These are phyloP conservation scores for Erysimum cheiranthoides DNA, from an alignment of 345 rosid species.

Conservation along the genomic window DNA sequence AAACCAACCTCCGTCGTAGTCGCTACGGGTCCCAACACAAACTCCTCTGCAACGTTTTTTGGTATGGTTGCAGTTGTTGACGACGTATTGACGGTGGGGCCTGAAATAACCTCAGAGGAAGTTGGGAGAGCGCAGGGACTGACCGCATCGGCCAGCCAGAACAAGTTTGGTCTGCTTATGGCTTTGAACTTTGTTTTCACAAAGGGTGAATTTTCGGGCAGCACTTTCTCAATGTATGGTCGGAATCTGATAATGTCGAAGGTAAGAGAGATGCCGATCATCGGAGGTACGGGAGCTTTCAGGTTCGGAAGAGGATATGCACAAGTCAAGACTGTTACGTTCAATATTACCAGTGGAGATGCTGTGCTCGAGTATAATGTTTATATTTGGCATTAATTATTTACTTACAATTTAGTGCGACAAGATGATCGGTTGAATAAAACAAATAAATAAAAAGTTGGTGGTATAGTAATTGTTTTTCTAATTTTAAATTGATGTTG, in stretches of 20 bases:
- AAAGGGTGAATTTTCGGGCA: conserved; percentile 56
- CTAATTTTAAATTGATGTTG: too few species aligned
- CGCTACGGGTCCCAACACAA: background rate
- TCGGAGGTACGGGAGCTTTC: conserved; percentile 62
- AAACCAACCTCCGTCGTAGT: background rate
- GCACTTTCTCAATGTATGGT: conserved; percentile 54
- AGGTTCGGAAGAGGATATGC: conserved; percentile 62
- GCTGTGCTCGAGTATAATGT: too few species aligned
- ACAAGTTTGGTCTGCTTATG: conserved; percentile 48
- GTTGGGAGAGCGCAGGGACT: conserved; percentile 66
- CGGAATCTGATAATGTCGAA: conserved; percentile 35
- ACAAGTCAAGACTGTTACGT: conserved; percentile 38
- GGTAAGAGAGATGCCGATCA: conserved; percentile 60
- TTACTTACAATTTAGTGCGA: too few species aligned
- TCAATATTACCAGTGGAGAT: conserved; percentile 45
- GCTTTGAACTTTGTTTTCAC: conserved; percentile 52
- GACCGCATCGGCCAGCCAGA: conserved; percentile 40
- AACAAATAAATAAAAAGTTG: too few species aligned
- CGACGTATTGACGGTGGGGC: conserved; percentile 50
- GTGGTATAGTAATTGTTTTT: too few species aligned
- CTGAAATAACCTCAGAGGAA: conserved; percentile 51
- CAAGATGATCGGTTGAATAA: too few species aligned
- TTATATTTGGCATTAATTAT: too few species aligned
- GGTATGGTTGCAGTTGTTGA: conserved; percentile 52
- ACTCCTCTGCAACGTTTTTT: conserved; percentile 50